Percentiles rank a stretch among this genome's conserved stretches.
phyloP scores from a whole-genome alignment of 805 yeast species.

The Kodamaea nitidulidarum region DNA sequence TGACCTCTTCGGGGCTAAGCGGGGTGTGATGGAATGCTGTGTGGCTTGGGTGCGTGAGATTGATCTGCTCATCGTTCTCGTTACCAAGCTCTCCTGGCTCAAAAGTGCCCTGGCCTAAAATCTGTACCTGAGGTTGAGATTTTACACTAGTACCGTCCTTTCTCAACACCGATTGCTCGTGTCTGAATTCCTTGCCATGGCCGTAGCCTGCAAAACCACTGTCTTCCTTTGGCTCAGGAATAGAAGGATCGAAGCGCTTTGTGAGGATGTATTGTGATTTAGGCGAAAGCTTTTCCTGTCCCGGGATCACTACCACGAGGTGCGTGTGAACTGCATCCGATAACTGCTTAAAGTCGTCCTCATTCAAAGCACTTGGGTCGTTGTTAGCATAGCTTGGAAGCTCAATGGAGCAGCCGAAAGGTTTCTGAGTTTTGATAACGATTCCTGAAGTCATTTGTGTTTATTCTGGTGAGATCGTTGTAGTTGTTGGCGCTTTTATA shows the following conservation, averaged over 20 bases:
- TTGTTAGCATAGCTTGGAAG: constrained; percentile 62
- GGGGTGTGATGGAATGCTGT: constrained; percentile 70
- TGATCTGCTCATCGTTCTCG: constrained; percentile 56
- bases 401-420: constrained; percentile 65
- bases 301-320: constrained; percentile 72
- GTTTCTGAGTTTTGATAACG: constrained; percentile 44
- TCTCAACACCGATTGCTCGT: constrained; percentile 56
- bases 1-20: constrained; percentile 60
- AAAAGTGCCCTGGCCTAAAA: constrained; percentile 78
- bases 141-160: constrained; percentile 82
- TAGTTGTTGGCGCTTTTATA: not conserved
- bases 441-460: constrained; percentile 8
- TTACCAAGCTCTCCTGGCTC: constrained; percentile 51
- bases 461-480: too few relatives aligned
- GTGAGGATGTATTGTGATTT: constrained; percentile 74
- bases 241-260: constrained; percentile 71
- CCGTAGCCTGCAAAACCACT: constrained; percentile 59
- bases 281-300: constrained; percentile 65
- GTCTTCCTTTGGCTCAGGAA: constrained; percentile 37
- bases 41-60: constrained; percentile 80
- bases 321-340: constrained; percentile 63
- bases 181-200: constrained; percentile 69
- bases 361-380: constrained; percentile 68
- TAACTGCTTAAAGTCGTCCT: constrained; percentile 58
- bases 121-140: constrained; percentile 83